Conservation (phyloP, 129 eudicot species). For the Smallanthus sonchifolius region DNA sequence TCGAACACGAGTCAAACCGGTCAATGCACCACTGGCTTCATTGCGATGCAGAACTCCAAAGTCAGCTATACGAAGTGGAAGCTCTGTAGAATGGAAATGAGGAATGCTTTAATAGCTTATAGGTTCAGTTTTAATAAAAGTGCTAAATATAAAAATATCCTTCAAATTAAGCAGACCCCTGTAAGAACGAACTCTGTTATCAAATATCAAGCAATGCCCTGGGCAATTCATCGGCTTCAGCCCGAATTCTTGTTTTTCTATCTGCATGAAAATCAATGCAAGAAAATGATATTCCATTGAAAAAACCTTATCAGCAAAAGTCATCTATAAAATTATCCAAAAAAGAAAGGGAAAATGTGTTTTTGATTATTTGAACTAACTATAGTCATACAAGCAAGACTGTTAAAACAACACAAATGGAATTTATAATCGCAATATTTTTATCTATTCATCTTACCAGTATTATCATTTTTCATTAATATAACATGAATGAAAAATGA, state of each 20-base stretch:
- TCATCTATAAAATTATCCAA: not conserved
- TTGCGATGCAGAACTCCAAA: constrained; percentile 96
- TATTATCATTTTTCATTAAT: not conserved
- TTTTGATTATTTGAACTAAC: not conserved
- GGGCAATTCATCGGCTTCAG: constrained; percentile 99
- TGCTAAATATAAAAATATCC: not conserved
- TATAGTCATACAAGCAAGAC: not conserved
- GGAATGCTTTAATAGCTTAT: not conserved
- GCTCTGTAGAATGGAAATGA: constrained; percentile 49
- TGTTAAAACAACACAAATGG: not conserved
- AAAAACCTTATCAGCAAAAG: not conserved
- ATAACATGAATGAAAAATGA: not conserved
- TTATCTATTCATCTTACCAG: not conserved
- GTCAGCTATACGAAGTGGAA: constrained; percentile 95
- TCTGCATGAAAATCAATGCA: constrained; percentile 45
- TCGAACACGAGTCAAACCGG: constrained; percentile 92
- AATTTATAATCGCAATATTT: not conserved
- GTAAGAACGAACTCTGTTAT: constrained; percentile 79
- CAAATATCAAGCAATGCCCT: constrained; percentile 83
- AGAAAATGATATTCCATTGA: constrained; percentile 1
- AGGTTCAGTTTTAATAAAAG: not conserved
- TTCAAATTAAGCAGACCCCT: constrained; percentile 46
- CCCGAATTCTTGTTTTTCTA: constrained; percentile 89
- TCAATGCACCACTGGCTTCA: constrained; percentile 98
- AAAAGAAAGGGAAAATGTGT: not conserved